A percentile compares a stretch with the other conserved stretches of the same genome.
Evolutionary conservation across 306 rosid species (phyloP).

Genomic region (Arachis hypogaea): DNA sequence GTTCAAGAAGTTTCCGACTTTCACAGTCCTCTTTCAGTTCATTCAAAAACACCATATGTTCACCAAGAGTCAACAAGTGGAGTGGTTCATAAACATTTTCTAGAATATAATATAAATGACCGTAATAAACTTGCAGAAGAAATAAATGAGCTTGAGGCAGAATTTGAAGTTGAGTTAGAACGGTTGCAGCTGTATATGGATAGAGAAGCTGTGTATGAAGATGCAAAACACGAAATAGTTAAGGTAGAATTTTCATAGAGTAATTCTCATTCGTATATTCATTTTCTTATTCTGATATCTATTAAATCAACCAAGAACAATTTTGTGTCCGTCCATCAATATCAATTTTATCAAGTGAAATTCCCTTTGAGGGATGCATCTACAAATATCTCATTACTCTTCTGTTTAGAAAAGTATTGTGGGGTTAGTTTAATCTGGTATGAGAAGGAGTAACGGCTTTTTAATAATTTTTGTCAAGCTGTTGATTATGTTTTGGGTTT

Average conservation of each 20-base stretch:
- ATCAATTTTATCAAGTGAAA: not conserved
- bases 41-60: slow-evolving; percentile 38
- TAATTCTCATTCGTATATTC: not conserved
- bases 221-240: slow-evolving; percentile 41
- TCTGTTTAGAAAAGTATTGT: not conserved
- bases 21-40: slow-evolving; percentile 47
- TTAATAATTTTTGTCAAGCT: not conserved
- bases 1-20: slow-evolving; percentile 55
- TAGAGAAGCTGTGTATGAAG: slow-evolving; percentile 48
- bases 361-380: slow-evolving; percentile 2
- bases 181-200: slow-evolving; percentile 74
- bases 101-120: slow-evolving; percentile 33
- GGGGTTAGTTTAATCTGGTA: slow-evolving; percentile 28
- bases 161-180: slow-evolving; percentile 79
- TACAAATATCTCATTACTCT: not conserved
- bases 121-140: slow-evolving; percentile 52
- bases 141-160: slow-evolving; percentile 71
- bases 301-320: slow-evolving; percentile 12
- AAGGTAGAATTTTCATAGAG: slow-evolving; percentile 49
- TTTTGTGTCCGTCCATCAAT: not conserved
- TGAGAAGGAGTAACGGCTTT: slow-evolving; percentile 3
- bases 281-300: not conserved
- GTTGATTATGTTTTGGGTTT: slow-evolving; percentile 11
- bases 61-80: slow-evolving; percentile 41
- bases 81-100: slow-evolving; percentile 35